Evolutionary conservation across 805 yeast species (phyloP).

Genomic region (Wickerhamiella lipophila): DNA sequence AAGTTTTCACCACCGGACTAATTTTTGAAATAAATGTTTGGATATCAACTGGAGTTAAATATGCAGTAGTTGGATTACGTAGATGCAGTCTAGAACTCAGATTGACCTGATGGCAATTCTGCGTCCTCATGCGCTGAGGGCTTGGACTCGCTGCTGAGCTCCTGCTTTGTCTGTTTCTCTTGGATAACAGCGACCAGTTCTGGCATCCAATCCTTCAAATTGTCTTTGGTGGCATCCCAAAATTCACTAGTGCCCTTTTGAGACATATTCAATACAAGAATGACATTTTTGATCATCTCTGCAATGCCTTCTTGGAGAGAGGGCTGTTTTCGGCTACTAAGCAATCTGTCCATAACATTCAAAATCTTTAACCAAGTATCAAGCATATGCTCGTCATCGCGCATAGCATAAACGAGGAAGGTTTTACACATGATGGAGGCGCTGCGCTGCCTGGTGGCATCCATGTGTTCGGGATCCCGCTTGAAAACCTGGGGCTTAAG

Average conservation of each 20-base stretch:
- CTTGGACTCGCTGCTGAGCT: not conserved
- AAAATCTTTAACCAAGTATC: conserved; percentile 30
- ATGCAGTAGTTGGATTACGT: not conserved
- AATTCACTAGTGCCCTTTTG: conserved; percentile 26
- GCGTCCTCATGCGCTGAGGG: no score
- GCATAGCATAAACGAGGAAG: conserved; percentile 38
- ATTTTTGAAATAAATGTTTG: no score
- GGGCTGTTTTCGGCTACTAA: conserved; percentile 30
- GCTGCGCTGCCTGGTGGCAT: conserved; percentile 52
- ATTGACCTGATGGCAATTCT: no score
- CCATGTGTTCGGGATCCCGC: conserved; percentile 53
- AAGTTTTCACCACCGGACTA: no score
- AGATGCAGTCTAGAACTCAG: not conserved
- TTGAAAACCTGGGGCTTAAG: conserved; percentile 49
- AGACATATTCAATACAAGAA: conserved; percentile 30
- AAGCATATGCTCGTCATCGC: conserved; percentile 22
- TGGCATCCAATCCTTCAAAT: conserved; percentile 31
- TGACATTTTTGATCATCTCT: conserved; percentile 33
- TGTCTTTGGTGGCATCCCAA: conserved; percentile 30
- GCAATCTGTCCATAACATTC: conserved; percentile 30
- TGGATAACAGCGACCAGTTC: conserved; percentile 20
- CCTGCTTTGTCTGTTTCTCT: not conserved
- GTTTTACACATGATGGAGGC: conserved; percentile 55
- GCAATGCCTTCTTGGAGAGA: conserved; percentile 30
- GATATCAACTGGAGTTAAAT: not conserved